Base-by-base conservation (phyloP, 495 filamentous ascomycete species). In the Penicillium manginii region DNA sequence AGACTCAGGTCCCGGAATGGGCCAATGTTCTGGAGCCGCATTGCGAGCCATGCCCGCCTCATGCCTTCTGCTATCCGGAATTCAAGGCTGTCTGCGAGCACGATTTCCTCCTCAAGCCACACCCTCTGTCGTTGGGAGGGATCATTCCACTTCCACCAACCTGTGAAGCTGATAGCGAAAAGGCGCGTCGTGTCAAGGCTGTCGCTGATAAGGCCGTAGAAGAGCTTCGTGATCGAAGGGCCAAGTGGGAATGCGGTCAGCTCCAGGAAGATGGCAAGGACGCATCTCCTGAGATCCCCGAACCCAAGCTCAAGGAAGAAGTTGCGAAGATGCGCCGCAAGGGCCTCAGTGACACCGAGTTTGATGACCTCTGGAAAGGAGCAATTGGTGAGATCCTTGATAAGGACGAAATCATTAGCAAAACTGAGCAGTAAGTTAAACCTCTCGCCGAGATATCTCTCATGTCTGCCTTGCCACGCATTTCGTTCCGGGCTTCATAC, bases 141-240 rank as follows among this genome's bases (percentile, higher is more conserved):
- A 64, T 94, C 14, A 65, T 97, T 9, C 94, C 94, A 17, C 76
- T 98, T 26, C 84, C 93, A 1, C 93, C 94, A 12, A 91, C 89
- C n/a, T 98, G 94, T 69, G 93, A 97, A 70, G 88, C 96, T 1
- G 96, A 98, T 69, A 90, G 92, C 50, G 91, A 93, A 69, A 97
- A 96, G 67, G 90, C 88, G 18, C 88, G 92, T 48, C 86, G 87
- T 23, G 91, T 97, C 45, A 88, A 91, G 65, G 84, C 87, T 37
- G 91, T 98, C 22, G 91, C 91, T 4, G 88, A 98, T 72, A 88
- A 86, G 65, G 92, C 91, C 3, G 84, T 98, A 11, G 91, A 96
- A 65, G 88, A 94, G 61, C 82, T 98, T 51, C 83, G 96, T 40
- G 88, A 97, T 54, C 86, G 90, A 39, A 83, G 89, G 57, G 94